Conservation (phyloP, 331 rosid genomes). For the Quercus tomentella region DNA sequence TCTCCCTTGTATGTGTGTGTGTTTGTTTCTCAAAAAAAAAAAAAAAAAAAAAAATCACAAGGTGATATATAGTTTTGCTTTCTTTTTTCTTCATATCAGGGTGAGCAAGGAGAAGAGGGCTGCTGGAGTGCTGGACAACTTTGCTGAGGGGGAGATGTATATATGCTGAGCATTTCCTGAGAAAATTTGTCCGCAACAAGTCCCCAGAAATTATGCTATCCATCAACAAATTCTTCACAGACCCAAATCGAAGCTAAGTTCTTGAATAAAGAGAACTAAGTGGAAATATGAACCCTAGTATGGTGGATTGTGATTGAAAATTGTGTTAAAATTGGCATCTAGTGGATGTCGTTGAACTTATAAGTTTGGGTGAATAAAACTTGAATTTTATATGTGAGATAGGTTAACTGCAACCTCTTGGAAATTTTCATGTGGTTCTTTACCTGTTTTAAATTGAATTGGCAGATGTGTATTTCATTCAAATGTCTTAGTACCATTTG, state of each 20-base stretch:
- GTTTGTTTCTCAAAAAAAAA: too few species aligned
- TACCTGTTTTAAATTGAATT: not conserved
- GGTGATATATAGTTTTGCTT: not conserved
- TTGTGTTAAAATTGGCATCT: slow-evolving; percentile 12
- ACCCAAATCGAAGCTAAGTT: slow-evolving; percentile 46
- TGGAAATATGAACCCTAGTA: too few species aligned
- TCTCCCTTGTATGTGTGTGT: too few species aligned
- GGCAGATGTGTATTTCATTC: not conserved
- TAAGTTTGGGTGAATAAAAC: not conserved
- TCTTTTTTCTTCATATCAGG: slow-evolving; percentile 20
- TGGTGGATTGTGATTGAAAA: not conserved
- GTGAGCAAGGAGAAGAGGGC: slow-evolving; percentile 67
- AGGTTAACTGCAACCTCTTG: not conserved
- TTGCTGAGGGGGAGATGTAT: slow-evolving; percentile 79
- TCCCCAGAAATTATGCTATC: slow-evolving; percentile 82
- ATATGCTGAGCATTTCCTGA: slow-evolving; percentile 62
- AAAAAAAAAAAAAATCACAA: too few species aligned
- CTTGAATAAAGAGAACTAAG: not conserved
- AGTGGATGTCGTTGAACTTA: not conserved
- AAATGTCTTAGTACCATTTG: not conserved
- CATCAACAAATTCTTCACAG: slow-evolving; percentile 71
- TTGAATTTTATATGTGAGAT: not conserved
- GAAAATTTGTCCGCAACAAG: slow-evolving; percentile 74
- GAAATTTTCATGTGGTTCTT: not conserved
- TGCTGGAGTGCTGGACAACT: slow-evolving; percentile 87